phyloP scores from a whole-genome alignment of 2,329 filamentous ascomycete genomes.

The Sclerotinia trifoliorum region DNA sequence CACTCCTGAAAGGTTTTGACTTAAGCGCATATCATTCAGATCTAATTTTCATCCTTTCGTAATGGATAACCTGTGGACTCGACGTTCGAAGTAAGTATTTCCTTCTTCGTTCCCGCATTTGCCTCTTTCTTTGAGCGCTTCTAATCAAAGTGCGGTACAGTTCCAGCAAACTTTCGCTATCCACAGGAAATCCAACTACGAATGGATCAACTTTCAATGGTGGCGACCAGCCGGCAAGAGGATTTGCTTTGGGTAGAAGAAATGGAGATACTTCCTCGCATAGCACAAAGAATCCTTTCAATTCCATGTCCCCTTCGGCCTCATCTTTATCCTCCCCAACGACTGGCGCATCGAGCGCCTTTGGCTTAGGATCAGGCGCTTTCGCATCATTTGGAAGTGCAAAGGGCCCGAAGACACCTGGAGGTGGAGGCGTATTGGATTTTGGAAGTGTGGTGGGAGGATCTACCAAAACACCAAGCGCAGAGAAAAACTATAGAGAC shows the following conservation, averaged over 20 bases:
- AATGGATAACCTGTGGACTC: conserved; percentile 62
- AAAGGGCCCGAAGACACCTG: conserved; percentile 85
- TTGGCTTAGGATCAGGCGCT: conserved; percentile 89
- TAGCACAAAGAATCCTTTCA: conserved; percentile 75
- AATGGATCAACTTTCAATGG: conserved; percentile 34
- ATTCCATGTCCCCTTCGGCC: conserved; percentile 43
- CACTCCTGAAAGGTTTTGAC: conserved; percentile 27
- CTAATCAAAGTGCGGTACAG: conserved; percentile 32
- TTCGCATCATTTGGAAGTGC: conserved; percentile 91
- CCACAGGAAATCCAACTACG: conserved; percentile 56
- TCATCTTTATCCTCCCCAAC: conserved; percentile 22
- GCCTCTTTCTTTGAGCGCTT: conserved; percentile 20
- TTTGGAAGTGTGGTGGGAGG: conserved; percentile 57
- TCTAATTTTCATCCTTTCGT: conserved; percentile 24
- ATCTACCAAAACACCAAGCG: conserved; percentile 52
- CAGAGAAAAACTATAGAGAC: conserved; percentile 62
- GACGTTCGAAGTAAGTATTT: conserved; percentile 70
- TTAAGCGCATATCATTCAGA: conserved; percentile 18
- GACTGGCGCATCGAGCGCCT: conserved; percentile 77
- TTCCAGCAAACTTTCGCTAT: conserved; percentile 81
- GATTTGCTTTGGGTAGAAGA: conserved; percentile 66
- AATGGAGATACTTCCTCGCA: conserved; percentile 74
- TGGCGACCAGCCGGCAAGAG: conserved; percentile 58
- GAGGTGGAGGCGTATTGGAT: conserved; percentile 78
- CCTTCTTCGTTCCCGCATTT: conserved; percentile 18